phyloP scores from a whole-genome alignment of 345 rosid species.

The Corymbia maculata region DNA sequence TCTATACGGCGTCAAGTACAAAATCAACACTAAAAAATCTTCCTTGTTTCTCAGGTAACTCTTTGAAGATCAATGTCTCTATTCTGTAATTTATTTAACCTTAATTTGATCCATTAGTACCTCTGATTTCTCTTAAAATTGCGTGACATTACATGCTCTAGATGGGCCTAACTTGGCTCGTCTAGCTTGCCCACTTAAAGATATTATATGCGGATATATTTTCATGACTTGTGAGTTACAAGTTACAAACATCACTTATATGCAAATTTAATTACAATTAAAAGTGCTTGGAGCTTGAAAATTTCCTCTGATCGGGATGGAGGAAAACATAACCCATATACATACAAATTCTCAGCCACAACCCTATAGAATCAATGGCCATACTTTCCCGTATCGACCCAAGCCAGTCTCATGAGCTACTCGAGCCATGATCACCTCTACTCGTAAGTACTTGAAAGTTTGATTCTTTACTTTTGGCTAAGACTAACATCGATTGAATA shows the following conservation, averaged over 20 bases:
- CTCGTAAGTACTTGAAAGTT: background rate
- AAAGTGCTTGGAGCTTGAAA: background rate
- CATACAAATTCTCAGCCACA: background rate
- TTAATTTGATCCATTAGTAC: background rate
- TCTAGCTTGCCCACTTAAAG: background rate
- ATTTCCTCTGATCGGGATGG: background rate
- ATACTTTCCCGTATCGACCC: background rate
- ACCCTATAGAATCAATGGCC: background rate
- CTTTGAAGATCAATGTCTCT: background rate
- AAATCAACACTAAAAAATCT: background rate
- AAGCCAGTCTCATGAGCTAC: background rate
- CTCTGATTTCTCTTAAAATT: background rate
- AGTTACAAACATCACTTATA: background rate
- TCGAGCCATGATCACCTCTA: background rate
- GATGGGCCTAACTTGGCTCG: background rate
- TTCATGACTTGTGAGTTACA: background rate
- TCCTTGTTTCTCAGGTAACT: background rate
- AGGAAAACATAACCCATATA: background rate
- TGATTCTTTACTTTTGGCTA: background rate
- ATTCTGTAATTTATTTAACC: background rate
- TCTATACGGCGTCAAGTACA: background rate
- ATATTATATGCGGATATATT: background rate
- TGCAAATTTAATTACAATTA: background rate
- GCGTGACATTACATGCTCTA: background rate
- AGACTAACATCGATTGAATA: background rate